These are phyloP conservation scores for Ampelocalamus luodianensis DNA, from an alignment of 176 grass and related monocot species.

Conservation along the genomic window DNA sequence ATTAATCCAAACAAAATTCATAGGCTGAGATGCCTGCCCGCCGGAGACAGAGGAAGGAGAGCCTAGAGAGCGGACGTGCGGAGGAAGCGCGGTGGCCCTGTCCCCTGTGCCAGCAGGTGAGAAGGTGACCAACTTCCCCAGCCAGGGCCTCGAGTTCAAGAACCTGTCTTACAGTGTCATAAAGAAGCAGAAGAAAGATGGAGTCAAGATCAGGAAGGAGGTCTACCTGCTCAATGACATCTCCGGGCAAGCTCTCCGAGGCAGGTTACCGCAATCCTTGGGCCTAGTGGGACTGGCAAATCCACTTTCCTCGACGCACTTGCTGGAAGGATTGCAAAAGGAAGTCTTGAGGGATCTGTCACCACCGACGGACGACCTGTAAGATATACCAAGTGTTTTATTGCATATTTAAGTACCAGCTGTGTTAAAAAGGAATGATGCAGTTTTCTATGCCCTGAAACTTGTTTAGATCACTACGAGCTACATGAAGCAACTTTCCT, in stretches of 20 bases:
- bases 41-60: constrained; percentile 25
- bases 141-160: constrained; percentile 72
- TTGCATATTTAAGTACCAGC: not conserved
- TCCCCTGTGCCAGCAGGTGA: not conserved
- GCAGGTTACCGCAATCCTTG: constrained; percentile 64
- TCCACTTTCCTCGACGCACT: constrained; percentile 77
- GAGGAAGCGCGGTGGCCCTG: not conserved
- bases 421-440: not conserved
- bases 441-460: constrained; percentile 16
- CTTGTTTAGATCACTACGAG: constrained; percentile 65
- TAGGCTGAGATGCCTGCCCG: constrained; percentile 11
- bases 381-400: constrained; percentile 1
- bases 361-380: constrained; percentile 57
- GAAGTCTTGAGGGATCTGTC: constrained; percentile 71
- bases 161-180: constrained; percentile 71
- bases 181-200: constrained; percentile 77
- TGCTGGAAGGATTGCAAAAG: constrained; percentile 64
- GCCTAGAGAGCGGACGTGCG: constrained; percentile 55
- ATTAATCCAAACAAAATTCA: constrained; percentile 22
- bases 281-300: constrained; percentile 76
- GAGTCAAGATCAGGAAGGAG: constrained; percentile 59
- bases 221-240: constrained; percentile 72
- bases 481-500: constrained; percentile 85
- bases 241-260: constrained; percentile 61
- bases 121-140: constrained; percentile 46